Evolutionary conservation across 106 monocot genomes (phyloP).

Genomic region (Dendrobium huoshanense): DNA sequence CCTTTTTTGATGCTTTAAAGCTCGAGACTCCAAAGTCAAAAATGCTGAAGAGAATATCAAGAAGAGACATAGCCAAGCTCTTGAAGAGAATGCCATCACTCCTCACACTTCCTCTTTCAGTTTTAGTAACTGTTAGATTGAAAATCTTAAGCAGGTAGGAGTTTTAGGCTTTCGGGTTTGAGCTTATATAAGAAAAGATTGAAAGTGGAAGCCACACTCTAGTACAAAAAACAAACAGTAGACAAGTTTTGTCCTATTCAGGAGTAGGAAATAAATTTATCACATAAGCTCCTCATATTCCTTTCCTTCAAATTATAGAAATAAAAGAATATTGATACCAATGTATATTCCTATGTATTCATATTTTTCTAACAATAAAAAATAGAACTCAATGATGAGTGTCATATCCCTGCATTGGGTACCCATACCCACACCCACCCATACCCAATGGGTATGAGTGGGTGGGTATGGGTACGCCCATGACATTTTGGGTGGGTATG

Average conservation of each 20-base stretch:
- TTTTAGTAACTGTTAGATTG: background rate
- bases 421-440: no score
- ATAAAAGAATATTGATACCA: no score
- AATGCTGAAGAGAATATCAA: constrained; percentile 1
- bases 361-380: no score
- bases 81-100: constrained; percentile 2
- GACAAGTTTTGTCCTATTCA: background rate
- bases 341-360: no score
- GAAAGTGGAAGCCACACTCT: constrained; percentile 1
- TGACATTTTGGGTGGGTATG: no score
- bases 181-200: background rate
- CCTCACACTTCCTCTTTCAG: background rate
- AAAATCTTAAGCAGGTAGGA: background rate
- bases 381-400: no score
- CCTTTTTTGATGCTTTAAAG: background rate
- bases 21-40: background rate
- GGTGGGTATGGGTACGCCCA: no score
- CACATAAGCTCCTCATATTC: no score
- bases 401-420: no score
- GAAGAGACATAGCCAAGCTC: constrained; percentile 3
- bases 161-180: background rate
- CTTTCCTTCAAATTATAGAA: no score
- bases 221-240: background rate
- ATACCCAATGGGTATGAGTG: no score
- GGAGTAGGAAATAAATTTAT: background rate